These are phyloP conservation scores for Pleurotus platypus DNA, from an alignment of 768 basidiomycete genomes.

Conservation along the genomic window DNA sequence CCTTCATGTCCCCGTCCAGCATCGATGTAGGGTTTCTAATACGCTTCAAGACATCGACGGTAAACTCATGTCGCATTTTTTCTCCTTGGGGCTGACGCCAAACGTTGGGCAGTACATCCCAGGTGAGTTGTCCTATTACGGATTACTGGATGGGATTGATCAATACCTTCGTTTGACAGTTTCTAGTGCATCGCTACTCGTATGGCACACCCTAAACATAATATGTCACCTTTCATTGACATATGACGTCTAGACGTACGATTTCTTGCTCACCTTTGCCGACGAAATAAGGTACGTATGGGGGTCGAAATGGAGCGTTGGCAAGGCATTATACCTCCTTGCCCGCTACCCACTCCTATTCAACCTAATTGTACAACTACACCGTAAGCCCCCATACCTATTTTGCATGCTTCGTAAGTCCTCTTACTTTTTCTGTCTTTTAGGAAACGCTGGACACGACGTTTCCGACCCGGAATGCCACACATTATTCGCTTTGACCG, in stretches of 20 bases:
- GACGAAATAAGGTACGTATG: slow-evolving; percentile 3
- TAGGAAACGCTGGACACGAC: slow-evolving; percentile 1
- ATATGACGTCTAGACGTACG: background rate
- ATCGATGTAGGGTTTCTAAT: background rate
- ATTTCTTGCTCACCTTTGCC: background rate
- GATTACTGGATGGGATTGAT: too few species aligned
- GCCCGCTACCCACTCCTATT: background rate
- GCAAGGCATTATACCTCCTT: slow-evolving; percentile 7
- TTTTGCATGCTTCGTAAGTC: background rate
- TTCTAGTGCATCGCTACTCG: background rate
- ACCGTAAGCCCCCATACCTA: background rate
- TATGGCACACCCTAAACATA: background rate
- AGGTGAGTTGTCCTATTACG: background rate
- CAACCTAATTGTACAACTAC: background rate
- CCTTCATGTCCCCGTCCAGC: background rate
- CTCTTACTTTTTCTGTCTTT: background rate
- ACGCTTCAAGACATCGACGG: background rate
- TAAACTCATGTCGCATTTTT: background rate
- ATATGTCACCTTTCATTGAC: too few species aligned
- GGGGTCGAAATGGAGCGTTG: slow-evolving; percentile 1
- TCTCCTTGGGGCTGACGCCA: background rate
- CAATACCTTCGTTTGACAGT: background rate
- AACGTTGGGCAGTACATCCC: background rate
- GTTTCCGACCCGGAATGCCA: slow-evolving; percentile 1
- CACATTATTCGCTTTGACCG: background rate